Base-by-base conservation (phyloP, 257 asterid genomes). In the Rubia yunnanensis region DNA sequence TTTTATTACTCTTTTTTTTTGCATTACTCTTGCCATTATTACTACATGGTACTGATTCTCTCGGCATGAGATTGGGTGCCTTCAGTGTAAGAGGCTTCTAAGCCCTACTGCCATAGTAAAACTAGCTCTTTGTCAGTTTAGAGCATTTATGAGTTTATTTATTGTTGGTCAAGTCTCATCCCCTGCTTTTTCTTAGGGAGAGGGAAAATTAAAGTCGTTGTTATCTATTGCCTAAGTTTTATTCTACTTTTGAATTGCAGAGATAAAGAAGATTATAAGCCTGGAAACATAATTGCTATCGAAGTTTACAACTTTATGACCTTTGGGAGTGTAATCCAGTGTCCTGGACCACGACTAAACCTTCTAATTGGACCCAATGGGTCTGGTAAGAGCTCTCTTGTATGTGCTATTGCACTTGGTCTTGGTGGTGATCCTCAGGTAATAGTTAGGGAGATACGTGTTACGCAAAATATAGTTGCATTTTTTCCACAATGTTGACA, bases 391-490 rank as follows among this genome's bases (percentile, higher is more conserved):
- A 92, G 99, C 82, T 92, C 99, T 59, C 92, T 92, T 67, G 97
- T 89, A 10, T 92, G 99, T 78, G 97, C 97, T 60, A 87, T 92
- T 69, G 97, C 99, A 41, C 81, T 92, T 15, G 99, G 97, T 58
- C 96, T 92, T 35, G 94, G 95, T 32, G 99, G 96, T 48, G 97
- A 92, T 64, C 97, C 99, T 39, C 92, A 82, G 95, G 98, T 87
- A 58, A 15, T 14, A 6, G 69, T 57, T 44, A 61, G 28, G 32
- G 61, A 60, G 41, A 66, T 28, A 30, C 24, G 30, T 75, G 26
- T 36, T 22, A 15, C 67, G 34, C 52, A 70, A 57, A 31, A 69
- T 69, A 6, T 53, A 34, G 27, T 49, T 63, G 60, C 24, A 14
- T n/a, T 69, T 77, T 57, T 70, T 48, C 20, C 65, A 70, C 64